Evolutionary conservation across 768 basidiomycete genomes (phyloP).

Genomic region (Neoboletus subvelutipes): DNA sequence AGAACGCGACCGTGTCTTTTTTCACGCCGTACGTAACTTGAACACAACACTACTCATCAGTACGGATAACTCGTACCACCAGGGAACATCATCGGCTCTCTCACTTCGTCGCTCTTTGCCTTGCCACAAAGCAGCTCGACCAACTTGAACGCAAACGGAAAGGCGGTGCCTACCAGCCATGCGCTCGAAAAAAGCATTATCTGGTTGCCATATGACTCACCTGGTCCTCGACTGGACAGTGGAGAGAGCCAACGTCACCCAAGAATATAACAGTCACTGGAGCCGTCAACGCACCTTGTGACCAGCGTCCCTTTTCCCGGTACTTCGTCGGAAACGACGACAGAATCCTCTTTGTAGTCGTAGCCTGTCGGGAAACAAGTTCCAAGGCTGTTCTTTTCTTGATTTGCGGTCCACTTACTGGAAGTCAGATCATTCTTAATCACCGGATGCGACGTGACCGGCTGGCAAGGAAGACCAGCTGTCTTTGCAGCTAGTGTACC

Average conservation of each 20-base stretch:
- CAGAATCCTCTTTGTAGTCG: constrained; percentile 70
- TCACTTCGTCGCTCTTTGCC: constrained; percentile 59
- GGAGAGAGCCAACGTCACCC: background rate
- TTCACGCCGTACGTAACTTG: constrained; percentile 21
- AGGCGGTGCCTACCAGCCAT: constrained; percentile 56
- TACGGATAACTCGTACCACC: constrained; percentile 43
- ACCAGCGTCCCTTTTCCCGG: constrained; percentile 52
- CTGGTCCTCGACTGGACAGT: constrained; percentile 67
- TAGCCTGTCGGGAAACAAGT: constrained; percentile 46
- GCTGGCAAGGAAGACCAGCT: constrained; percentile 57
- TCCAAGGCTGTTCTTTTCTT: background rate
- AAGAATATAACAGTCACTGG: background rate
- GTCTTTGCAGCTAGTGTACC: constrained; percentile 71
- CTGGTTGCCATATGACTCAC: constrained; percentile 33
- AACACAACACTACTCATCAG: background rate
- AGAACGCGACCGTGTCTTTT: constrained; percentile 14
- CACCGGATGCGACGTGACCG: constrained; percentile 77
- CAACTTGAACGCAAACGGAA: constrained; percentile 76
- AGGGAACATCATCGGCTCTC: constrained; percentile 73
- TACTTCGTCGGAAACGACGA: constrained; percentile 55
- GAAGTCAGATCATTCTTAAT: constrained; percentile 59
- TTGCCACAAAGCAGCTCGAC: constrained; percentile 68
- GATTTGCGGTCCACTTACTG: constrained; percentile 34
- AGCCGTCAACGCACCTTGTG: constrained; percentile 56
- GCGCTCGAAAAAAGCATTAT: background rate